Evolutionary conservation across 116 monocot species (phyloP).

Genomic region (Dioscorea cayenensis): DNA sequence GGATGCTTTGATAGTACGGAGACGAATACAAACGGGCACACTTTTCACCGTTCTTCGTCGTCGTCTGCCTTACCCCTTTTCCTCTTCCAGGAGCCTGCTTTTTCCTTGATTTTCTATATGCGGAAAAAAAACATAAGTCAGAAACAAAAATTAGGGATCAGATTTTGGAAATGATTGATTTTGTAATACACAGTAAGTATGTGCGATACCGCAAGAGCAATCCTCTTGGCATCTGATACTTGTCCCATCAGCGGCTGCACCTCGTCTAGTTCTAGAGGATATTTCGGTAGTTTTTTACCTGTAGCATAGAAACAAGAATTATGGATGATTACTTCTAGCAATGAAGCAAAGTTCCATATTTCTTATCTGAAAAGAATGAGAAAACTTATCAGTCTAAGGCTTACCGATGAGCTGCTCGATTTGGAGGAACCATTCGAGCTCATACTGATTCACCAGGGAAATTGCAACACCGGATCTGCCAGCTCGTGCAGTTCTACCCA

Average conservation of each 20-base stretch:
- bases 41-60: constrained; percentile 14
- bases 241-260: constrained; percentile 41
- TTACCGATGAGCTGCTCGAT: constrained; percentile 74
- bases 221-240: constrained; percentile 59
- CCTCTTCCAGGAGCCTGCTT: constrained; percentile 31
- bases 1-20: too few relatives aligned
- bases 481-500: constrained; percentile 90
- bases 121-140: neutral
- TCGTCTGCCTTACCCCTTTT: constrained; percentile 39
- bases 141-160: neutral
- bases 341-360: neutral
- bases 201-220: constrained; percentile 39
- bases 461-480: constrained; percentile 72
- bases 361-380: neutral
- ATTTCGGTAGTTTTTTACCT: constrained; percentile 55
- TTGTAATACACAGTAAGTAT: neutral
- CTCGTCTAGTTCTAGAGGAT: constrained; percentile 34
- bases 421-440: constrained; percentile 60
- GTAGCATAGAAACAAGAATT: constrained; percentile 4
- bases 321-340: neutral
- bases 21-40: too few relatives aligned
- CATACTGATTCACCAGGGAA: constrained; percentile 81
- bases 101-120: constrained; percentile 48
- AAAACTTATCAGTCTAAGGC: neutral
- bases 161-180: neutral